A percentile compares a stretch with the other conserved stretches of the same genome.
phyloP scores from a whole-genome alignment of 495 filamentous ascomycete genomes.

The Lasiosphaeria hispida region DNA sequence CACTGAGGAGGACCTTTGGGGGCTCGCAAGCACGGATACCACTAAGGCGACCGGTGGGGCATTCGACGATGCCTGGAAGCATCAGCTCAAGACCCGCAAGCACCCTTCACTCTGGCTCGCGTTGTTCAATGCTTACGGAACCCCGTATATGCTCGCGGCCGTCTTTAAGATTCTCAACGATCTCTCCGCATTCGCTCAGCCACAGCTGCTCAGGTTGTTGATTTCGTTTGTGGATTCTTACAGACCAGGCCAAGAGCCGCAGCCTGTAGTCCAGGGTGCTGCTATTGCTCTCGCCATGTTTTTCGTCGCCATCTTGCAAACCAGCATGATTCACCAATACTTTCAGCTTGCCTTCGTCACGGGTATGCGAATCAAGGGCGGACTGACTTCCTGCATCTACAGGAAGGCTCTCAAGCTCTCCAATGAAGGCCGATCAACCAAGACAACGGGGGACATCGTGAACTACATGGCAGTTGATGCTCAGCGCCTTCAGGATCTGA shows the following conservation, averaged over 20 bases:
- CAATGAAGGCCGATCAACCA: constrained; percentile 85
- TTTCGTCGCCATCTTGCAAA: constrained; percentile 78
- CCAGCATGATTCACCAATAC: constrained; percentile 78
- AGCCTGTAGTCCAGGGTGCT: constrained; percentile 78
- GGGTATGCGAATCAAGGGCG: constrained; percentile 92
- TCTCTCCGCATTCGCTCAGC: constrained; percentile 80
- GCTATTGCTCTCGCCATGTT: constrained; percentile 95
- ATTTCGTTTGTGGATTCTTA: constrained; percentile 90
- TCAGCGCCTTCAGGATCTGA: constrained; percentile 89
- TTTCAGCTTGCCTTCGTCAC: constrained; percentile 94
- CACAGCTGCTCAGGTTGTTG: constrained; percentile 80
- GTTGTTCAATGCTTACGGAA: constrained; percentile 81
- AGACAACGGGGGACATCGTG: constrained; percentile 97
- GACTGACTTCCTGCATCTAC: constrained; percentile 87
- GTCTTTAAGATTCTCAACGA: constrained; percentile 87
- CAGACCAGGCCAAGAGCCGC: constrained; percentile 51
- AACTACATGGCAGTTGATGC: constrained; percentile 99
- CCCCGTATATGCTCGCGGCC: constrained; percentile 73
- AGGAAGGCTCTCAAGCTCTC: constrained; percentile 84
- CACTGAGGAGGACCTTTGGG: constrained; percentile 97
- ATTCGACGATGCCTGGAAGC: constrained; percentile 74
- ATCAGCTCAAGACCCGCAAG: constrained; percentile 66
- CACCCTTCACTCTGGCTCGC: constrained; percentile 89
- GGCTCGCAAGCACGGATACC: constrained; percentile 74
- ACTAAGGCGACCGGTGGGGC: constrained; percentile 64